Evolutionary conservation across 148 eudicot species (phyloP), one percentile per base, ranked within the genome.

Genomic region (Vaccinium darrowii): DNA sequence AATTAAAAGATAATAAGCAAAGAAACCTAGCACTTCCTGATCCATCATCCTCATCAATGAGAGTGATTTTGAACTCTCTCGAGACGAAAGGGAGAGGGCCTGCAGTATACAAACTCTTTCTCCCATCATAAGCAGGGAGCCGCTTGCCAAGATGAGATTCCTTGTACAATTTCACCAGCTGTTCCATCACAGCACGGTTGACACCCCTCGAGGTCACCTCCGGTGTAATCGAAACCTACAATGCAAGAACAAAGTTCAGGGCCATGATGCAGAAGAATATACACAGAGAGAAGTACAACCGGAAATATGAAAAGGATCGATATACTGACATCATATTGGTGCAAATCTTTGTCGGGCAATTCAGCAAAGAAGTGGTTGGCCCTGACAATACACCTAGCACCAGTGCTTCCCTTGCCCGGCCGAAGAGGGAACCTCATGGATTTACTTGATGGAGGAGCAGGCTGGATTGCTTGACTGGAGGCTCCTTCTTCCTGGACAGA

Each of bases 361-460:
- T 93, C 96, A 72, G 98, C 99, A 81, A 94, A 93, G 81, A 96
- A 96, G 87, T 96, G 99, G 81, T 96, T 96, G 36, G 99, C 99
- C 87, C 95, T 97, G 58, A 97, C 99, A 67, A 95, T 88, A 58
- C 97, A 93, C 84, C 82, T 90, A 53, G 21, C 74, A 16, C 99
- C 99, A 78, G 81, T 79, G 84, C 87, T 93, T 21, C 99, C 99
- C 89, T 93, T 92, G 10, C 99, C 99, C n/a, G 99, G 99, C 33
- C 99, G 93, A 33, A 88, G 90, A 72, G 99, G 99, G 81, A 93
- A 97, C 86, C 94, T 87, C 86, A 97, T 77, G 51, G 98, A 88
- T 89, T 97, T 95, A 90, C 98, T 94, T 33, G 98, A 95, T 77
- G 85, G 85, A 81, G 94, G 92, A 18, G 86, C 84, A 76, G 99